phyloP scores from a whole-genome alignment of 345 rosid genomes.

The Limnanthes douglasii region DNA sequence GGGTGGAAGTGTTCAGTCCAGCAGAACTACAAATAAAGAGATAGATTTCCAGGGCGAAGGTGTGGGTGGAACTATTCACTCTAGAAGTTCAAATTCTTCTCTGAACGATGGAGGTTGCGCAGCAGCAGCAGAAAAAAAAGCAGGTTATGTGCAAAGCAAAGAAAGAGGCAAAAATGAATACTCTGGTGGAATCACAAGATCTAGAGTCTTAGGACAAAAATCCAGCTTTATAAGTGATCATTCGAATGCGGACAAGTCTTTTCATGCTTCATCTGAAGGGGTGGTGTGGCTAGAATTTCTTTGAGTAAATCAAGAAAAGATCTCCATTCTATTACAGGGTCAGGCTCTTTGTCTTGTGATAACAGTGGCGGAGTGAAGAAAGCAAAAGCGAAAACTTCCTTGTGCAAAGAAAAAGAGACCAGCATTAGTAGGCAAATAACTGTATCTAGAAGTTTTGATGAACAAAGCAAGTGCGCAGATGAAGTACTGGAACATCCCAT shows the following conservation, averaged over 20 bases:
- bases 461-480: conserved; percentile 9
- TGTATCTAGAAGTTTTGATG: conserved; percentile 19
- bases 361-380: conserved; percentile 13
- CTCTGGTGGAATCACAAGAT: conserved; percentile 18
- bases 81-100: no score
- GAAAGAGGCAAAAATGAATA: conserved; percentile 12
- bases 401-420: conserved; percentile 9
- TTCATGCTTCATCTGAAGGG: conserved; percentile 8
- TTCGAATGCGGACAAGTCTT: conserved; percentile 9
- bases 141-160: conserved; percentile 11
- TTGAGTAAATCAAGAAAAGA: conserved; percentile 3
- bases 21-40: no score
- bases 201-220: conserved; percentile 14
- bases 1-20: no score
- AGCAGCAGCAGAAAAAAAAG: conserved; percentile 15
- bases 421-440: conserved; percentile 15
- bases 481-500: conserved; percentile 13
- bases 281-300: conserved; percentile 1
- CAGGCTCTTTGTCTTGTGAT: no score
- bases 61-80: no score
- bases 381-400: conserved; percentile 5
- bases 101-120: conserved; percentile 12
- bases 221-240: conserved; percentile 11
- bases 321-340: conserved; percentile 9
- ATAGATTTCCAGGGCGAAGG: no score